phyloP scores from a whole-genome alignment of 2,329 filamentous ascomycete species.

The Stagonosporopsis cucurbitacearum region DNA sequence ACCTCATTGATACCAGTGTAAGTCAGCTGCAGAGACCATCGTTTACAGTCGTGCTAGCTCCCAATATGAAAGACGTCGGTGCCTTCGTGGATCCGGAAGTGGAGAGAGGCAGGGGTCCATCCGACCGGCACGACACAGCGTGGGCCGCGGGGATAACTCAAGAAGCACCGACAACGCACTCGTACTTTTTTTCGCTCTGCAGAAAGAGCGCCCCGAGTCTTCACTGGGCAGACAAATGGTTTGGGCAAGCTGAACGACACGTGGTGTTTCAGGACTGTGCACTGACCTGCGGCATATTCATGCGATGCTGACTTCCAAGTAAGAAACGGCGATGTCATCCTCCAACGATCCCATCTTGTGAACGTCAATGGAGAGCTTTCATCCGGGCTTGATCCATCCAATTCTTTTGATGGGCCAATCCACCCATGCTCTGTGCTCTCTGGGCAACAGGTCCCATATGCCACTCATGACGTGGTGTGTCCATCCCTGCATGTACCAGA shows the following conservation, averaged over 20 bases:
- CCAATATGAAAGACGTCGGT: background rate
- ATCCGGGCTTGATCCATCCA: conserved; percentile 30
- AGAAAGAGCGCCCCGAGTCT: background rate
- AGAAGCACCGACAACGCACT: background rate
- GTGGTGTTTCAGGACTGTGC: background rate
- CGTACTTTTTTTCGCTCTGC: background rate
- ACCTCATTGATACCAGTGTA: background rate
- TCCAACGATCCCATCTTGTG: too few relatives aligned
- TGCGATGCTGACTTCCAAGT: background rate
- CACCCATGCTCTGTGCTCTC: conserved; percentile 31
- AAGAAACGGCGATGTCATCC: background rate
- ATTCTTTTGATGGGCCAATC: conserved; percentile 33
- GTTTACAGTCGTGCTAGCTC: background rate
- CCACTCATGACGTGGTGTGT: conserved; percentile 37
- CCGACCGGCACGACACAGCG: background rate
- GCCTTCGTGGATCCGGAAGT: background rate
- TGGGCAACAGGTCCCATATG: conserved; percentile 27
- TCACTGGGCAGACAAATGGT: background rate
- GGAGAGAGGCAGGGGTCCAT: background rate
- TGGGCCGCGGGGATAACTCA: background rate
- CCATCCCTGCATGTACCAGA: conserved; percentile 44
- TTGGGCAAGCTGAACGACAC: too few relatives aligned
- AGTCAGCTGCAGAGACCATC: background rate
- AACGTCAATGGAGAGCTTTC: too few relatives aligned
- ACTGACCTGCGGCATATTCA: background rate